Conservation (phyloP, 192 early-diverging fungal genomes). For the Entomortierella beljakovae region DNA sequence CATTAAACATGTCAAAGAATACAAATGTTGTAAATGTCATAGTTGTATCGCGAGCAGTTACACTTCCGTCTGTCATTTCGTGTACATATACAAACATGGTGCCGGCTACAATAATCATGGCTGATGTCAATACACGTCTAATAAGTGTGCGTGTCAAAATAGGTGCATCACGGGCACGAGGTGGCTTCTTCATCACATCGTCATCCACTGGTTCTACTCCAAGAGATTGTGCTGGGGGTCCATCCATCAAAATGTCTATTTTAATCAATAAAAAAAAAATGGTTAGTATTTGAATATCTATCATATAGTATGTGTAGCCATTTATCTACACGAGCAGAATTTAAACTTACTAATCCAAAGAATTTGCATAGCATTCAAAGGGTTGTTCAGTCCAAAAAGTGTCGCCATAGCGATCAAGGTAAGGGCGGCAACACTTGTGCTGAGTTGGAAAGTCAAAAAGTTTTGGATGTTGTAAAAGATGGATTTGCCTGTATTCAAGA, state of each 20-base stretch:
- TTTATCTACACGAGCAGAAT: neutral
- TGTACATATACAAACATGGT: constrained; percentile 86
- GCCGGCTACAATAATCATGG: constrained; percentile 83
- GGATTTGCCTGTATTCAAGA: constrained; percentile 75
- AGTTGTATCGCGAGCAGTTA: constrained; percentile 83
- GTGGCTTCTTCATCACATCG: constrained; percentile 89
- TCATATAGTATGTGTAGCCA: too few species aligned
- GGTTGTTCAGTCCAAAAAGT: constrained; percentile 87
- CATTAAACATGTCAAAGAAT: constrained; percentile 97
- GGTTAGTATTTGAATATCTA: too few species aligned
- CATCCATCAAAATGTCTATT: constrained; percentile 97
- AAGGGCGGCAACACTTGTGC: constrained; percentile 93
- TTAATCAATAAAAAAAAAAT: constrained; percentile 2
- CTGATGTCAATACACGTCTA: constrained; percentile 80
- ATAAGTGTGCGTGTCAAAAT: constrained; percentile 84
- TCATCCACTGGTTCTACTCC: constrained; percentile 96
- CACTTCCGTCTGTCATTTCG: constrained; percentile 80
- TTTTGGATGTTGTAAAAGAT: constrained; percentile 99
- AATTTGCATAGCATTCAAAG: constrained; percentile 99
- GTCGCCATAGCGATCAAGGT: constrained; percentile 89
- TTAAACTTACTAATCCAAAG: constrained; percentile 96
- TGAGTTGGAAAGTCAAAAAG: constrained; percentile 96
- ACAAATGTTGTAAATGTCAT: constrained; percentile 99
- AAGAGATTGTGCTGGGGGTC: constrained; percentile 96
- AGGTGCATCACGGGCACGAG: constrained; percentile 79